Evolutionary conservation across 768 basidiomycete genomes (phyloP), one percentile per base, ranked within the genome.

Genomic region (Suillus subalutaceus): DNA sequence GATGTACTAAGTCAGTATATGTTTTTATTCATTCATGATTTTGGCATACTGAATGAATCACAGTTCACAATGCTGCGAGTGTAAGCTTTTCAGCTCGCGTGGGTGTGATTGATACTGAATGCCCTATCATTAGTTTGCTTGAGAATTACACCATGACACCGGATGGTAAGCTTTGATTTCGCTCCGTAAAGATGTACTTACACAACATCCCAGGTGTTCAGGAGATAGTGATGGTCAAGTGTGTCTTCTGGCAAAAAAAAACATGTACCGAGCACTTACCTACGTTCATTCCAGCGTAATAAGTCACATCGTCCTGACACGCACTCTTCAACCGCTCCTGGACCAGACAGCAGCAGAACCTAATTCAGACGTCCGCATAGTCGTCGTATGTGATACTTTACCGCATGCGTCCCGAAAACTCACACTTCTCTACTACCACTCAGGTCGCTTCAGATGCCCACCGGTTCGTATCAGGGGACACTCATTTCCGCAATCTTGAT

Each of bases 321-420:
- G 79, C 26, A 79, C 82, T 3, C 79, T 90, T 9, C 78, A 88
- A 44, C 85, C 88, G 3, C 71, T 88, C 2, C 70, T 90, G 57
- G 77, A 75, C 48, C 73, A 78, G 63, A 90, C 90, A 1, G 83
- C 86, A 0, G 67, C 78, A 20, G 73, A 81, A 57, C 74, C 81
- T 0, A 76, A 76, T 30, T 80, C 86, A 0, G 90, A 90, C 66
- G 88, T 89, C 57, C 84, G 89, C 20, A 80, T 91, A 16, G 80
- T 90, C 13, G 82, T 85, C 63, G 88, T 89, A 66, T 50, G 84
- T 67, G 26, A 10, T 8, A 30, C 48, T 23, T 50, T 15, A 15
- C 26, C 3, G 23, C 23, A 26, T 52, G 16, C 16, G 40, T 44
- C 18, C 20, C 35, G 8, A 44, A 52, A 20, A 32, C 57, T 44